Conservation (phyloP, 2,329 filamentous ascomycete species). For the Teratosphaeria nubilosa region DNA sequence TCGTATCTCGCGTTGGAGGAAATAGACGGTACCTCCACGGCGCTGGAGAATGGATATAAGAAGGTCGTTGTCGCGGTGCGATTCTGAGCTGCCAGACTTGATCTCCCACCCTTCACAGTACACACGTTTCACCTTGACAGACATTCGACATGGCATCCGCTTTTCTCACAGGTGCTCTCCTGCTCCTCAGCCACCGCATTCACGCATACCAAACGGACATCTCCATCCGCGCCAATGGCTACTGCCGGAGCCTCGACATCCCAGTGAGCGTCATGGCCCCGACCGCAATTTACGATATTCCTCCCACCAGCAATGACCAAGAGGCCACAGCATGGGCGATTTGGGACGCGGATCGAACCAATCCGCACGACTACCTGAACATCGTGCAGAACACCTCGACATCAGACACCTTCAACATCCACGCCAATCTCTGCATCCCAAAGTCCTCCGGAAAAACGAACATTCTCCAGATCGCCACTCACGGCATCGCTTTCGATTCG, state of each 20-base stretch:
- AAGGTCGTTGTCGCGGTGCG: neutral
- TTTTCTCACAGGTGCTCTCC: neutral
- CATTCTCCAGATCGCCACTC: constrained; percentile 31
- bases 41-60: neutral
- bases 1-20: neutral
- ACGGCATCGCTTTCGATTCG: constrained; percentile 31
- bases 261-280: constrained; percentile 5
- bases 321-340: constrained; percentile 10
- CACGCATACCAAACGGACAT: neutral
- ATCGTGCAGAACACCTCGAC: constrained; percentile 1
- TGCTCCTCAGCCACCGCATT: neutral
- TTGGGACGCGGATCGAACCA: constrained; percentile 3
- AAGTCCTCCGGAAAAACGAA: neutral
- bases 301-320: constrained; percentile 8
- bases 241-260: constrained; percentile 7
- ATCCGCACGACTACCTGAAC: neutral
- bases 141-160: neutral
- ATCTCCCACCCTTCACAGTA: neutral
- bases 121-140: neutral
- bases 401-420: neutral
- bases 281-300: constrained; percentile 7
- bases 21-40: neutral
- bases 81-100: neutral
- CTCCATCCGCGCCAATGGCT: neutral
- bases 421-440: neutral